Conservation (phyloP, 176 grass and related monocot genomes). For the Eleusine coracana region DNA sequence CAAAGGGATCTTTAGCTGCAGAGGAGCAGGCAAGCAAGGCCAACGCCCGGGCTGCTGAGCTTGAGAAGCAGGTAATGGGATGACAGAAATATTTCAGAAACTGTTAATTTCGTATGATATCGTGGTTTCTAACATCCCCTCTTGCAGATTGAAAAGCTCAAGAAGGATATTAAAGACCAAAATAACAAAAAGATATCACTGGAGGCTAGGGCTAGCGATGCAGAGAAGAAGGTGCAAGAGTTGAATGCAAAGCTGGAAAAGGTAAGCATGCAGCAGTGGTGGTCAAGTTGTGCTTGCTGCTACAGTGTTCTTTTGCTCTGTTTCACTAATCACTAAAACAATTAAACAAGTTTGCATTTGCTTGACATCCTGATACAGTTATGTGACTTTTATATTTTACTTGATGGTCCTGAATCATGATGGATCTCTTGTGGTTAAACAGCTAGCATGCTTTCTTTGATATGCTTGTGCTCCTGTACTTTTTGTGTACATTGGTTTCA, state of each 20-base stretch:
- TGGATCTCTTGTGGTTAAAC: slow-evolving; percentile 35
- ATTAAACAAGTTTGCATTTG: background rate
- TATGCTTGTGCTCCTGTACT: background rate
- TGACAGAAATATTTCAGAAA: slow-evolving; percentile 1
- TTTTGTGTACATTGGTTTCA: slow-evolving; percentile 11
- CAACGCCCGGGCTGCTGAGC: slow-evolving; percentile 47
- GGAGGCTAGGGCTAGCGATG: slow-evolving; percentile 49
- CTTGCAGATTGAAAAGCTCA: slow-evolving; percentile 66
- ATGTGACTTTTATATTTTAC: background rate
- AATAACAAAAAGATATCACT: slow-evolving; percentile 53
- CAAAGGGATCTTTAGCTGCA: slow-evolving; percentile 50
- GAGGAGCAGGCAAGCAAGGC: slow-evolving; percentile 59
- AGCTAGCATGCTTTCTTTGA: background rate
- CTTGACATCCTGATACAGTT: background rate
- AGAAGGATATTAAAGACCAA: slow-evolving; percentile 58
- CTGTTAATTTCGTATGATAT: slow-evolving; percentile 11
- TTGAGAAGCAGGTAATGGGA: slow-evolving; percentile 72
- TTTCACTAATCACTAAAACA: background rate
- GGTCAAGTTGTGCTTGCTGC: background rate
- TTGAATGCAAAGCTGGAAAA: slow-evolving; percentile 65
- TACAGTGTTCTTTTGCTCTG: slow-evolving; percentile 16
- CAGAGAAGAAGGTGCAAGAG: slow-evolving; percentile 68
- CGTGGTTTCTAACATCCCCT: slow-evolving; percentile 16
- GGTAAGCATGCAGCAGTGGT: slow-evolving; percentile 50
- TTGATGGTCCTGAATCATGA: slow-evolving; percentile 15